These are phyloP conservation scores for Aspergillus tamarii DNA, from an alignment of 2,329 filamentous ascomycete species.

Conservation along the genomic window DNA sequence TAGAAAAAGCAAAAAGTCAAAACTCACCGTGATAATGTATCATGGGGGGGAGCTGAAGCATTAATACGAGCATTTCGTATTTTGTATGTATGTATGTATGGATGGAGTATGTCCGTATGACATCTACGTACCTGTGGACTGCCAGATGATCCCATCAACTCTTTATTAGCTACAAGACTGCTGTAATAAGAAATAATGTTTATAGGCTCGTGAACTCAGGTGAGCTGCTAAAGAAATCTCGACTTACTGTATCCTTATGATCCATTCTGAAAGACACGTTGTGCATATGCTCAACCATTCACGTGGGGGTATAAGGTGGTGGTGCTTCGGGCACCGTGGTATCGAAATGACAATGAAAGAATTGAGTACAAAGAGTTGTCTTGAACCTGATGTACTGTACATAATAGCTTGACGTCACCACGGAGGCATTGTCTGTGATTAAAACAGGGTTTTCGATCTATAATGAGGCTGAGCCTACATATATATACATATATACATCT, in stretches of 20 bases:
- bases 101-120: not conserved
- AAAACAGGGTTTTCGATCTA: not conserved
- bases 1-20: not conserved
- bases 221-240: not conserved
- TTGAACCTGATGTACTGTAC: not conserved
- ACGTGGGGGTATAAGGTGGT: not conserved
- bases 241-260: not conserved
- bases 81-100: no score
- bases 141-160: not conserved
- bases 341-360: conserved; percentile 1
- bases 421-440: not conserved
- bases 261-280: not conserved
- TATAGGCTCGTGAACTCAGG: not conserved
- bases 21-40: not conserved
- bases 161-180: not conserved
- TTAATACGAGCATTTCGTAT: not conserved
- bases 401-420: not conserved
- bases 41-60: not conserved
- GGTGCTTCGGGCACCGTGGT: not conserved
- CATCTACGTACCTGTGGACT: not conserved
- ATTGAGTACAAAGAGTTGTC: conserved; percentile 1
- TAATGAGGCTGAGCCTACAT: not conserved
- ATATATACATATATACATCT: not conserved
- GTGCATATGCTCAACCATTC: not conserved
- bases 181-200: not conserved